Evolutionary conservation across 768 basidiomycete species (phyloP).

Genomic region (Coprinopsis strossmayeri): DNA sequence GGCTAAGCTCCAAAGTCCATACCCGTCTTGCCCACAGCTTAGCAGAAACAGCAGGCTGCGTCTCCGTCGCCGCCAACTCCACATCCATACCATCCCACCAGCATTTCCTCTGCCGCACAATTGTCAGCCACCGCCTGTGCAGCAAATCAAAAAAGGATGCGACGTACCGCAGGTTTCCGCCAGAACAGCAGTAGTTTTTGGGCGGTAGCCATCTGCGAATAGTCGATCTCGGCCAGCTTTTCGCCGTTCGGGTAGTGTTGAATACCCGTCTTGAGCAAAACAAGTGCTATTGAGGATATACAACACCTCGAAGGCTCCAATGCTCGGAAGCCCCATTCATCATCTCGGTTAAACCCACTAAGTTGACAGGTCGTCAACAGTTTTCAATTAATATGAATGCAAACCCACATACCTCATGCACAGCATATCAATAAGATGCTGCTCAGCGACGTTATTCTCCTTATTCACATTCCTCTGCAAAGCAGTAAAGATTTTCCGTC

Average conservation of each 20-base stretch:
- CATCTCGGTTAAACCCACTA: constrained; percentile 96
- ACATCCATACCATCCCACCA: constrained; percentile 99
- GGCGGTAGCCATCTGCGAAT: constrained; percentile 92
- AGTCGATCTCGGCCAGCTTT: constrained; percentile 76
- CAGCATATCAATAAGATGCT: constrained; percentile 99
- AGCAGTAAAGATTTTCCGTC: constrained; percentile 93
- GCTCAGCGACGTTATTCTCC: constrained; percentile 98
- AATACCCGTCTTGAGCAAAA: constrained; percentile 96
- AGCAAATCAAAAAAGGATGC: constrained; percentile 5
- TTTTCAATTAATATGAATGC: no score
- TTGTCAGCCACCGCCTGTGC: constrained; percentile 10
- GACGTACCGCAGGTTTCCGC: constrained; percentile 96
- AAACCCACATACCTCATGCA: constrained; percentile 79
- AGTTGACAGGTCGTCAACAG: background rate
- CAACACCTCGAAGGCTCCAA: constrained; percentile 95
- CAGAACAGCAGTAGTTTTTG: constrained; percentile 97
- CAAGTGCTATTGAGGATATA: constrained; percentile 96
- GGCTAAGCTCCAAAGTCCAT: constrained; percentile 95
- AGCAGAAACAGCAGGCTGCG: constrained; percentile 46
- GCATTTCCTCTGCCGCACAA: constrained; percentile 76
- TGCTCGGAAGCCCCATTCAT: constrained; percentile 96
- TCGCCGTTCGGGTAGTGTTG: constrained; percentile 65
- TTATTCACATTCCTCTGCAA: constrained; percentile 98
- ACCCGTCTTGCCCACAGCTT: constrained; percentile 97
- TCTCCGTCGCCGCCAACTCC: constrained; percentile 59